Base-by-base conservation (phyloP, 2,329 filamentous ascomycete genomes). In the Aspergillus quadrilineatus region DNA sequence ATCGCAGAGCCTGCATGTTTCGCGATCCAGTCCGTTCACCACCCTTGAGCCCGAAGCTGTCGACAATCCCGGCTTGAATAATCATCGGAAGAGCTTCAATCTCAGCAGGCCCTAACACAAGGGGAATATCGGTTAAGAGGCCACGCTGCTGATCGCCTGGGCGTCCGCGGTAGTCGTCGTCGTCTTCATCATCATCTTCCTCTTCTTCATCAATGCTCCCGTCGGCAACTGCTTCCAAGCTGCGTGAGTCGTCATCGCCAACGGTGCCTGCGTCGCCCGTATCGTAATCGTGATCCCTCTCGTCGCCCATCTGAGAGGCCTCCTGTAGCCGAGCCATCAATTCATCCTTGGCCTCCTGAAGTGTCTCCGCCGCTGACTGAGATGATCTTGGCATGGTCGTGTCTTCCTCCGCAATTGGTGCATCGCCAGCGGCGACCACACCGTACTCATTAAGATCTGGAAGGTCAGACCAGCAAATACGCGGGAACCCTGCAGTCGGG, bases 51-150 rank as follows among this genome's bases (percentile, higher is more conserved):
- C 86, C 85, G 61, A 89, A 88, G 58, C 89, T 89, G 57, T 95
- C 90, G 22, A 96, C 85, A 52, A 97, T 95, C 60, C 92, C 95
- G 12, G 90, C 92, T 78, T 97, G 96, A 66, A 97, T 88, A 58
- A 97, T 95, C 92, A 97, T 96, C 54, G 96, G 93, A 52, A 97
- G 78, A 5, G 94, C 92, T 73, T 97, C 93, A 53, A 97, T 97
- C 74, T 97, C 93, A 55, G 92, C 92, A 0, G 93, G 93, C 43
- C 95, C 92, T 30, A 97, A 80, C 37, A 97, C 96, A 63, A 97
- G 89, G 30, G 93, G 93, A 10, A 97, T 91, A 71, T 97, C 93
- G 0, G 93, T 97, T 54, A 97, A 78, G 12, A 97, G 78, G 10
- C 93, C 93, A 15, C 90, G 89, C 68, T 81, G 77, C 59, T 82